phyloP scores from a whole-genome alignment of 129 eudicot species.

The Flaveria linearis region DNA sequence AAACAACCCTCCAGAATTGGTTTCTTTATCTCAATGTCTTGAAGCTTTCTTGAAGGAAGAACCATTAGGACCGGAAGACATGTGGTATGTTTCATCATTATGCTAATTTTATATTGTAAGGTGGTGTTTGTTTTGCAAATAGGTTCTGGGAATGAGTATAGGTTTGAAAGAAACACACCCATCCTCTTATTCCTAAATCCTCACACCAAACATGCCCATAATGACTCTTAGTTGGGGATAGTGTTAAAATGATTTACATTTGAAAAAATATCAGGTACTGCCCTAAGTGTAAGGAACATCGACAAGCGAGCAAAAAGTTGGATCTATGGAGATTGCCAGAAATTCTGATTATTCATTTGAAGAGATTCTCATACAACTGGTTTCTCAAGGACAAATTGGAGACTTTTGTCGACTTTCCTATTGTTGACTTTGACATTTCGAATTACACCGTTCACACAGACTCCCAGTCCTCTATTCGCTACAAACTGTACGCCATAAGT shows the following conservation, averaged over 20 bases:
- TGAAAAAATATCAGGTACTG: conserved; percentile 61
- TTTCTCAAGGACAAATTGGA: conserved; percentile 70
- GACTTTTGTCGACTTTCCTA: conserved; percentile 84
- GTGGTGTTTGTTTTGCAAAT: too few species aligned
- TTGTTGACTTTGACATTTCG: conserved; percentile 67
- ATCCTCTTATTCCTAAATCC: too few species aligned
- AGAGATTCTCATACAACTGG: conserved; percentile 72
- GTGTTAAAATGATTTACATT: background rate
- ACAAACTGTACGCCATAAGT: conserved; percentile 68
- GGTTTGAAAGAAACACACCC: too few species aligned
- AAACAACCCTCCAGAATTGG: conserved; percentile 51
- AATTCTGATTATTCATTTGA: conserved; percentile 73
- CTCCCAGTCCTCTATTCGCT: conserved; percentile 39
- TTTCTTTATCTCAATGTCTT: conserved; percentile 69
- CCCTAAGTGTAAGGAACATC: conserved; percentile 73
- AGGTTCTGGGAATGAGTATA: too few species aligned
- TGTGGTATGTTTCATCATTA: conserved; percentile 57
- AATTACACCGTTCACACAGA: conserved; percentile 44
- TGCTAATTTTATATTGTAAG: background rate
- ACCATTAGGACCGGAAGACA: conserved; percentile 92
- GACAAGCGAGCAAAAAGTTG: conserved; percentile 81
- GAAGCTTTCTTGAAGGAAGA: conserved; percentile 91
- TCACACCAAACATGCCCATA: too few species aligned
- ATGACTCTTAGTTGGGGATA: background rate
- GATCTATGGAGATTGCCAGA: conserved; percentile 96